Conservation (phyloP, 805 yeast species). For the Saccharomycopsis javanensis region DNA sequence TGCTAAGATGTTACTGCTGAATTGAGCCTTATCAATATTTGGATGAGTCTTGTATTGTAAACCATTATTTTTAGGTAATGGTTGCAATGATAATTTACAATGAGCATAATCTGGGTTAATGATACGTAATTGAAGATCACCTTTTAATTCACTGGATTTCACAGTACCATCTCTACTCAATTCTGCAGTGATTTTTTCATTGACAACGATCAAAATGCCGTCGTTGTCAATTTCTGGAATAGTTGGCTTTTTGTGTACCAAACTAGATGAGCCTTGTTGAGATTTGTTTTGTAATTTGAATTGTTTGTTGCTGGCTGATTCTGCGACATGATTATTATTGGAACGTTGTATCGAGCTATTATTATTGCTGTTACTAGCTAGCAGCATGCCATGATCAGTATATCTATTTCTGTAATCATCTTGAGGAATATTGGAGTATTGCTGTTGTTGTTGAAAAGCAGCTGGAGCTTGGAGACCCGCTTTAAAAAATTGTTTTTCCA, state of each 20-base stretch:
- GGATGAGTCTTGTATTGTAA: slow-evolving; percentile 91
- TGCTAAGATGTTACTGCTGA: slow-evolving; percentile 52
- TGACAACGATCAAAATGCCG: slow-evolving; percentile 69
- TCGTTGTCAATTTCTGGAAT: slow-evolving; percentile 39
- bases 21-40: slow-evolving; percentile 74
- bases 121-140: slow-evolving; percentile 82
- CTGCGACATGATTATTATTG: background rate
- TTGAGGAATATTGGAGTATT: slow-evolving; percentile 22
- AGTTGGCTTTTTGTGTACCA: slow-evolving; percentile 19
- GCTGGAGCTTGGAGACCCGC: slow-evolving; percentile 22
- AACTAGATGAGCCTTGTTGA: background rate
- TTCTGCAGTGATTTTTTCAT: slow-evolving; percentile 70
- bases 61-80: slow-evolving; percentile 37
- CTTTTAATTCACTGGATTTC: slow-evolving; percentile 67
- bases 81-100: slow-evolving; percentile 50
- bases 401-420: slow-evolving; percentile 1
- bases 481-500: slow-evolving; percentile 53
- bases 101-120: slow-evolving; percentile 64
- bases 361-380: background rate
- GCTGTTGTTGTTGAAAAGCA: slow-evolving; percentile 21
- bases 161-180: slow-evolving; percentile 78
- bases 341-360: background rate
- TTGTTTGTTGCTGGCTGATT: background rate
- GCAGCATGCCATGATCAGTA: slow-evolving; percentile 1
- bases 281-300: background rate